phyloP scores from a whole-genome alignment of 202 grass and related monocot genomes.

The Carex arenaria region DNA sequence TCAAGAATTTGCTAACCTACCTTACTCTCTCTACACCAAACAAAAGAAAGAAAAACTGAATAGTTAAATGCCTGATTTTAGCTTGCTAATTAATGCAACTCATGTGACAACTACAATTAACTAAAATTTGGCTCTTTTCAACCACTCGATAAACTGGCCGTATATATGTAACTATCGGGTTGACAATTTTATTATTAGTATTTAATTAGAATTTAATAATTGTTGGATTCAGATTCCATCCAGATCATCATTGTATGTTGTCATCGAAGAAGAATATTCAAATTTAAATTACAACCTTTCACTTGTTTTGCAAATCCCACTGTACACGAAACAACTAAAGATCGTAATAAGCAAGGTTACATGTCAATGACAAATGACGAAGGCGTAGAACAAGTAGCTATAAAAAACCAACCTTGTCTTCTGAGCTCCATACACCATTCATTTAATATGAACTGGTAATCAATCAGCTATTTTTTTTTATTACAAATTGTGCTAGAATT shows the following conservation, averaged over 20 bases:
- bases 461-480: not conserved
- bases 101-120: not conserved
- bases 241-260: not conserved
- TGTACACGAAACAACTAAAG: not conserved
- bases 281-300: not conserved
- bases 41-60: not conserved
- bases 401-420: not conserved
- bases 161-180: not conserved
- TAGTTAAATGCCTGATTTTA: not conserved
- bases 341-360: constrained; percentile 5
- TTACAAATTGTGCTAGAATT: not conserved
- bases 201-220: not conserved
- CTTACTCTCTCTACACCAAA: too few relatives aligned
- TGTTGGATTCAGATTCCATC: not conserved
- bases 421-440: not conserved
- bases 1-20: too few relatives aligned
- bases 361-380: constrained; percentile 6
- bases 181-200: not conserved
- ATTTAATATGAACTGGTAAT: not conserved
- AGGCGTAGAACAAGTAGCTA: not conserved
- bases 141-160: not conserved
- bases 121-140: not conserved
- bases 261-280: not conserved
- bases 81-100: not conserved
- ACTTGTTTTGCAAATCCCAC: not conserved